Evolutionary conservation across 441 rosid species (phyloP).

Genomic region (Croton laevigatus): DNA sequence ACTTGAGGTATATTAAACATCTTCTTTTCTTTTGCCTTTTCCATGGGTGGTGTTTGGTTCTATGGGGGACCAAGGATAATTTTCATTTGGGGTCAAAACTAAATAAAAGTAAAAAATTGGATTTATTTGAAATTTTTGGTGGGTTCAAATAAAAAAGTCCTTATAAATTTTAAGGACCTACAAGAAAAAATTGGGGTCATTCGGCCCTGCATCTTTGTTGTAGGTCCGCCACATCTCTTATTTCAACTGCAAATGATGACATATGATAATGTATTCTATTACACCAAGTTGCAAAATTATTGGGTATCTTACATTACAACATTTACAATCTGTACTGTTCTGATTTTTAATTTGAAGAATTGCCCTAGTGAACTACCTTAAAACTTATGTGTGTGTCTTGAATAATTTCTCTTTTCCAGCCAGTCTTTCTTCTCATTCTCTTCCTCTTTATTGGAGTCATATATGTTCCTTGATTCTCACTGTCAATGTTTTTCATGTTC

Average conservation of each 20-base stretch:
- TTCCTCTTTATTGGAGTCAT: not conserved
- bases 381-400: no score
- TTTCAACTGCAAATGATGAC: not conserved
- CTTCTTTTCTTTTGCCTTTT: not conserved
- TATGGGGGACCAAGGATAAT: not conserved
- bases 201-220: no score
- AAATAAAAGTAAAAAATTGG: no score
- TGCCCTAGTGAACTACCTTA: no score
- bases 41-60: not conserved
- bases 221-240: no score
- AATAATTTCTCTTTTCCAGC: not conserved
- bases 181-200: no score
- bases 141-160: no score
- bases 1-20: slow-evolving; percentile 57
- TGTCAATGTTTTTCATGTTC: not conserved
- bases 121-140: not conserved
- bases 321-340: no score
- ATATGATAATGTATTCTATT: not conserved
- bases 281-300: not conserved
- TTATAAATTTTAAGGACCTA: no score
- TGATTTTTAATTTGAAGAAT: no score
- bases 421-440: not conserved
- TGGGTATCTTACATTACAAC: not conserved
- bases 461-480: not conserved
- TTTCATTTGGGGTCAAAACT: no score